Base-by-base conservation (phyloP, 306 rosid species). In the Cicer cuneatum region DNA sequence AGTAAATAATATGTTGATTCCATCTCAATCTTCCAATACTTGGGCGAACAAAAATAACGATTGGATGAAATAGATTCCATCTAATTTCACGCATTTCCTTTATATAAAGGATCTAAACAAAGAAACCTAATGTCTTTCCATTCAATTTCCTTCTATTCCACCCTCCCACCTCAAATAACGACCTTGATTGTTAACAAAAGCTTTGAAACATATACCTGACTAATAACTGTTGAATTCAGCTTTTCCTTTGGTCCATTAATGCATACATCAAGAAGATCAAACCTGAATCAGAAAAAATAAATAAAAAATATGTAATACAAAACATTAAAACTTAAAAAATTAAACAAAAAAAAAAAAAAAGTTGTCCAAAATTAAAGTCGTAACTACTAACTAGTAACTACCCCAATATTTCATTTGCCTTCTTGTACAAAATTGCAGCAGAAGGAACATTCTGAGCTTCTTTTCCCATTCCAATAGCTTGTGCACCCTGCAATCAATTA, bases 401-500 rank as follows among this genome's bases (percentile, higher is more conserved):
- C 99, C 99, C 97, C 65, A 95, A 82, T 35, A 95, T 87, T 4
- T 89, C 87, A 69, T 92, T 87, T 2, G 99, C 99, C 78, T 81
- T 90, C 85, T 78, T 83, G 87, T 83, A 95, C 85, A 95, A 83
- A 53, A 73, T 71, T 1, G 90, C 86, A 65, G 97, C 96, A 61
- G 90, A 78, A 59, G 97, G 92, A 56, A 92, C 89, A 71, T 83
- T 90, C 72, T 81, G 97, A 81, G 97, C 97, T 71, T 90, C 99
- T 80, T 90, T 89, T 68, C 96, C 99, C 97, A 95, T 95, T 83
- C 97, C 98, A 82, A 92, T 85, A 45, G 93, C 88, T 87, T 95
- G 99, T 15, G 99, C 98, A 69, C 99, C 99, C 99, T 95, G 81
- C 62, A 82, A 40, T 40, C 45, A 42, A 53, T 71, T 35, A 21